These are phyloP conservation scores for Sordaria brevicollis DNA, from an alignment of 495 filamentous ascomycete genomes.

Conservation along the genomic window DNA sequence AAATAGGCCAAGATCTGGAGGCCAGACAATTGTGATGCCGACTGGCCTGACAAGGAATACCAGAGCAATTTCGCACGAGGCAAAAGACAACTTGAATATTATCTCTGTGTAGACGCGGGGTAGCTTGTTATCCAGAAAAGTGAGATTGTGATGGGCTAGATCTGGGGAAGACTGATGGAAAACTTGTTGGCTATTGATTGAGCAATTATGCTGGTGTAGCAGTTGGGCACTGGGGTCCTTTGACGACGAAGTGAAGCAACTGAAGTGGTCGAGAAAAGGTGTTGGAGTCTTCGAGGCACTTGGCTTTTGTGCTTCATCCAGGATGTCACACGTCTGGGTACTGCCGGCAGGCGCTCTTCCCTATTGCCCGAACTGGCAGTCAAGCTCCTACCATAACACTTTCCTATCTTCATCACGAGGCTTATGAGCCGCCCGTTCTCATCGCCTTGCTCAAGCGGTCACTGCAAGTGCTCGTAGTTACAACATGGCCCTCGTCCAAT, in stretches of 20 bases:
- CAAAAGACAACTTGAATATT: not conserved
- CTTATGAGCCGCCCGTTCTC: not conserved
- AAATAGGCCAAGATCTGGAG: conserved; percentile 15
- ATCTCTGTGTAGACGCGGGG: not conserved
- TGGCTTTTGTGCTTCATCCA: not conserved
- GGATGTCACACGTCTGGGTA: not conserved
- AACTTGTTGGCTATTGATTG: conserved; percentile 11
- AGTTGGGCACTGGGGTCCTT: conserved; percentile 6
- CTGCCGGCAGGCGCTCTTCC: not conserved
- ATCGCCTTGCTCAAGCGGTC: not conserved
- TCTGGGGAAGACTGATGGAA: conserved; percentile 16
- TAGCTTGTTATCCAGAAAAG: not conserved
- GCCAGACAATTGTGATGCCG: not conserved
- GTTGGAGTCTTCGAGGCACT: not conserved
- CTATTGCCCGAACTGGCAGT: not conserved
- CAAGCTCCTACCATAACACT: not conserved
- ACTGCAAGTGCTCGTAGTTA: not conserved
- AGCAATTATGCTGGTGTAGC: conserved; percentile 22
- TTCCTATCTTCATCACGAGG: not conserved
- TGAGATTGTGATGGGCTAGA: not conserved
- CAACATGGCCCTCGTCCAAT: not conserved
- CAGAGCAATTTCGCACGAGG: not conserved
- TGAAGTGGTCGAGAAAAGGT: not conserved
- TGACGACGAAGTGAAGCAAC: not conserved
- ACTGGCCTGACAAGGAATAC: not conserved